A percentile compares a stretch with the other conserved stretches of the same genome.
Conservation (phyloP, 805 yeast species). For the Dipodascopsis uninucleata region DNA sequence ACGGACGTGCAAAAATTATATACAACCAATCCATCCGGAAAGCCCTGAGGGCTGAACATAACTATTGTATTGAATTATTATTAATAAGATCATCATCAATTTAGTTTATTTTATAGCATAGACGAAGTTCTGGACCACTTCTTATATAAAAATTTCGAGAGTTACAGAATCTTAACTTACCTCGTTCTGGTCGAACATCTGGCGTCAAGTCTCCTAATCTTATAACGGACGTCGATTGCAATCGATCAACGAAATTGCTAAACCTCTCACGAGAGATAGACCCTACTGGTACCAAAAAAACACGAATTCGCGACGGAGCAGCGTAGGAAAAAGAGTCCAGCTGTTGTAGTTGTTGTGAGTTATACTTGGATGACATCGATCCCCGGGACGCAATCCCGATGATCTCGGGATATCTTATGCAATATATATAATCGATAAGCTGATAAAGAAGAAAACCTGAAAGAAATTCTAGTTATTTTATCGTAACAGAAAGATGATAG, state of each 20-base stretch:
- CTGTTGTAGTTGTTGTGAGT: too few species aligned
- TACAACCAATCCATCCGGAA: slow-evolving; percentile 70
- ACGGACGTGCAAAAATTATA: slow-evolving; percentile 51
- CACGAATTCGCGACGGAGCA: slow-evolving; percentile 27
- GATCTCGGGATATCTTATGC: too few species aligned
- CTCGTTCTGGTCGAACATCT: slow-evolving; percentile 44
- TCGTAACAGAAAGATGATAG: too few species aligned
- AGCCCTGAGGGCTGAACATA: slow-evolving; percentile 77
- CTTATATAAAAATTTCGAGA: slow-evolving; percentile 9
- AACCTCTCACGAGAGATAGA: slow-evolving; percentile 24
- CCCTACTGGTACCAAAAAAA: slow-evolving; percentile 28
- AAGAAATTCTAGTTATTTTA: too few species aligned
- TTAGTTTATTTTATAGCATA: too few species aligned
- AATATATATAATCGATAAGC: too few species aligned
- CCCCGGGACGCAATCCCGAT: too few species aligned
- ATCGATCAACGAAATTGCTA: slow-evolving; percentile 39
- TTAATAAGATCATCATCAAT: too few species aligned
- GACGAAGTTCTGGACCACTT: too few species aligned
- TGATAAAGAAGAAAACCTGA: too few species aligned
- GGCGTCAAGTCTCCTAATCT: slow-evolving; percentile 75
- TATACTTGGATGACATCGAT: too few species aligned
- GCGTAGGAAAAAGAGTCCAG: slow-evolving; percentile 25
- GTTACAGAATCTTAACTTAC: slow-evolving; percentile 23
- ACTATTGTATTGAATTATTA: slow-evolving; percentile 28
- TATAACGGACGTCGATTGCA: slow-evolving; percentile 56